Percentiles rank a stretch among this genome's conserved stretches.
phyloP scores from a whole-genome alignment of 768 basidiomycete genomes.

The Asterophora parasitica region DNA sequence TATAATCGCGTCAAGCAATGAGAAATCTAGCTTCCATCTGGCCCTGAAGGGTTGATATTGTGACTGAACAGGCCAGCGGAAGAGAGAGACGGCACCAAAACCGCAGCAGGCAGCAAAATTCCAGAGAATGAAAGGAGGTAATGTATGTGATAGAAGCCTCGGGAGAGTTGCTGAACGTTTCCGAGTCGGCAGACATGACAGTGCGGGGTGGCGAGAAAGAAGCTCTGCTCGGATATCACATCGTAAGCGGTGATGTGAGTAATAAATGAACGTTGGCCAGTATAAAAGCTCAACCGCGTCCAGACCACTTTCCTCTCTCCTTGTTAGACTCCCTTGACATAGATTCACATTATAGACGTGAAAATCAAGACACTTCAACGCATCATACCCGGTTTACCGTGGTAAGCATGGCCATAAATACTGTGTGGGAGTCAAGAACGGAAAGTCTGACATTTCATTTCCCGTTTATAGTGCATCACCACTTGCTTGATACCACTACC shows the following conservation, averaged over 20 bases:
- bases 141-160: no score
- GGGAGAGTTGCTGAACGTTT: no score
- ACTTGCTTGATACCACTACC: background rate
- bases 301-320: background rate
- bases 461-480: background rate
- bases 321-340: background rate
- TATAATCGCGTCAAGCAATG: no score
- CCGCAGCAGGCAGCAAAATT: background rate
- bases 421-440: background rate
- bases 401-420: background rate
- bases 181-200: no score
- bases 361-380: background rate
- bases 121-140: no score
- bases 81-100: background rate
- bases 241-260: constrained; percentile 1
- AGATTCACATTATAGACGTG: background rate
- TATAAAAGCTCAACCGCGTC: constrained; percentile 1
- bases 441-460: no score
- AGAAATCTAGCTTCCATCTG: background rate
- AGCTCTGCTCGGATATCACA: background rate
- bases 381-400: background rate
- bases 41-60: background rate
- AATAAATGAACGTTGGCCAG: background rate
- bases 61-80: background rate
- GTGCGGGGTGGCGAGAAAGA: no score